These are phyloP conservation scores for Tympanopsis confertula DNA, from an alignment of 2,329 filamentous ascomycete species.

Conservation along the genomic window DNA sequence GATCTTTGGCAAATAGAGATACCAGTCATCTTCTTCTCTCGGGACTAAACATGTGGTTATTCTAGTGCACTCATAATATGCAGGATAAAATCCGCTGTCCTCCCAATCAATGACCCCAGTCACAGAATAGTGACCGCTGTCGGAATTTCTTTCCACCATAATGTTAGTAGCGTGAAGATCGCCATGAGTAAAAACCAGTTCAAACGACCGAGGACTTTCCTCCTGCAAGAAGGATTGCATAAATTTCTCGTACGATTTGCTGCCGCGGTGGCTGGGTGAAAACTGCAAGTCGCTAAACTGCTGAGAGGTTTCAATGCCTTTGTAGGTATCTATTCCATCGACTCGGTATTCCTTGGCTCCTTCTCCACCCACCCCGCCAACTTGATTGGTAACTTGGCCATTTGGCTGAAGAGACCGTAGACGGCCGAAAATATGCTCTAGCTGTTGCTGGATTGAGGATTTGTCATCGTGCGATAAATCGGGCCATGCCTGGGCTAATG, in stretches of 20 bases:
- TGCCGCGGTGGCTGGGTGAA: constrained; percentile 8
- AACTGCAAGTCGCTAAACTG: constrained; percentile 12
- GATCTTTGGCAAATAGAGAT: constrained; percentile 11
- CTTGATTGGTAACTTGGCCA: too few relatives aligned
- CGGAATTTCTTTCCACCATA: constrained; percentile 10
- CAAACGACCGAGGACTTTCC: constrained; percentile 1
- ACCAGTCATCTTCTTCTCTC: constrained; percentile 14
- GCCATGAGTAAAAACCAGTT: not conserved
- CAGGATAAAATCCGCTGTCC: constrained; percentile 16
- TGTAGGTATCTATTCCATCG: not conserved
- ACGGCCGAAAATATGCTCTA: not conserved
- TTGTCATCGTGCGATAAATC: not conserved
- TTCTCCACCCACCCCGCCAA: not conserved
- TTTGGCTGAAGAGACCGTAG: not conserved
- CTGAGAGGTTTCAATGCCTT: too few relatives aligned
- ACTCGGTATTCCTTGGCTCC: not conserved
- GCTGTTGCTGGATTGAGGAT: not conserved
- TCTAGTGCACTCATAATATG: constrained; percentile 13
- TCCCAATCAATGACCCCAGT: constrained; percentile 18
- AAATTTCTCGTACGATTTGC: constrained; percentile 10
- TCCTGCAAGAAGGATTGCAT: constrained; percentile 10
- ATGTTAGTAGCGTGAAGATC: constrained; percentile 3
- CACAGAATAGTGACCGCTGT: constrained; percentile 6
- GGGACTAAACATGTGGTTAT: constrained; percentile 8
- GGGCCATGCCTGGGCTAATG: not conserved